phyloP scores from a whole-genome alignment of 1,139 yeast genomes.

The Neolecta irregularis region DNA sequence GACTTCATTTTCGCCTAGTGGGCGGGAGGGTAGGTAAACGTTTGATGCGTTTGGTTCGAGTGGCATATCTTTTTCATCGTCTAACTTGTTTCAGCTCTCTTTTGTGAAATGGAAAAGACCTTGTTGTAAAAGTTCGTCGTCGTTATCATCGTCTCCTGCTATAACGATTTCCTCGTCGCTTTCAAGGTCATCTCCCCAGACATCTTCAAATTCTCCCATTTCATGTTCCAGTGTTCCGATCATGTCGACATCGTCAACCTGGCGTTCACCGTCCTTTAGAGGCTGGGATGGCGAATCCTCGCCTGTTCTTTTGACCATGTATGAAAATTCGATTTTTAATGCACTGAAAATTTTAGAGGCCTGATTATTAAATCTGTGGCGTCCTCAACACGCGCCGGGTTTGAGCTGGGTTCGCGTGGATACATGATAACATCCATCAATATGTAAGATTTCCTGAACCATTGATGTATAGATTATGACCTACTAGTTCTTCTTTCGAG shows the following conservation, averaged over 20 bases:
- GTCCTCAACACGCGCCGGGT: too few relatives aligned
- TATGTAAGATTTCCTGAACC: too few relatives aligned
- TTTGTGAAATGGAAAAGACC: slow-evolving; percentile 16
- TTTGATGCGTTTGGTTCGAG: slow-evolving; percentile 16
- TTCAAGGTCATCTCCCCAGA: slow-evolving; percentile 88
- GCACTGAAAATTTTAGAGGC: too few relatives aligned
- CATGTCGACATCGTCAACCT: slow-evolving; percentile 19
- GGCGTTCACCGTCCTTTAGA: slow-evolving; percentile 11
- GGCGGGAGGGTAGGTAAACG: slow-evolving; percentile 73
- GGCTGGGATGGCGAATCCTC: slow-evolving; percentile 7
- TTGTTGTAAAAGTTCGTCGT: too few relatives aligned
- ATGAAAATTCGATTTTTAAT: too few relatives aligned
- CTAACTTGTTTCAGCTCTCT: slow-evolving; percentile 19
- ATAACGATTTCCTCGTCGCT: slow-evolving; percentile 69
- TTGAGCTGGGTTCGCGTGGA: too few relatives aligned
- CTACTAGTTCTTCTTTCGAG: too few relatives aligned
- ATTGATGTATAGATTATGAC: too few relatives aligned
- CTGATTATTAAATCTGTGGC: too few relatives aligned
- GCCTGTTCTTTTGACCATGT: slow-evolving; percentile 12
- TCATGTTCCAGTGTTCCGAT: slow-evolving; percentile 34
- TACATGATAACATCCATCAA: too few relatives aligned
- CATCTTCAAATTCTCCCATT: slow-evolving; percentile 87
- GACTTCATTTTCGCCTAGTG: slow-evolving; percentile 89
- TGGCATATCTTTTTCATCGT: slow-evolving; percentile 12
- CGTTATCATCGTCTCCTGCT: slow-evolving; percentile 53